Evolutionary conservation across 164 flowering plant species (phyloP), one percentile per base, ranked within the genome.

Genomic region (Vitis riparia): DNA sequence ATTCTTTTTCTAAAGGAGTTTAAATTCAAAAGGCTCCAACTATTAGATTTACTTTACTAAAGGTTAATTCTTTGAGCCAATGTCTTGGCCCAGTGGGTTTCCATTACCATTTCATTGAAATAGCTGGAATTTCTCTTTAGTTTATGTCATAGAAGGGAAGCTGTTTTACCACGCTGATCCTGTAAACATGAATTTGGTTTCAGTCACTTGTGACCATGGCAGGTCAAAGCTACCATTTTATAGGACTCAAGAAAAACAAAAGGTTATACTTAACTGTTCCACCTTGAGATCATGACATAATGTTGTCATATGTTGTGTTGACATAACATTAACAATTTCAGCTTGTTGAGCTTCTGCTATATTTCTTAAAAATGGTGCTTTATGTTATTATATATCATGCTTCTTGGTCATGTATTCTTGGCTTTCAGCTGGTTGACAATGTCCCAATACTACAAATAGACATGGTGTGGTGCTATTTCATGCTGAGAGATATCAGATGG

Each of bases 391-490:
- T 23, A 23, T 23, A 8, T 51, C 1, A 10, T 52, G 29, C 32
- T 2, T 13, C 29, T n/a, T 19, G 5, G 19, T 1, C 50, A 29
- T 65, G 44, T 75, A 10, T 49, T 55, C 23, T 72, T 63, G 66
- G 4, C 48, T 72, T 57, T 48, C 88, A 94, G 98, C 69, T 83
- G 80, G 74, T 91, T 65, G 99, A 95, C 82, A 95, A 95, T 81
- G 89, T 88, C 17, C 80, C 98, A 48, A 87, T 92, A 70, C 88
- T 95, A 53, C 98, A 91, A 87, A 86, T 95, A 73, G 99, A 95
- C 80, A 92, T 81, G 73, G 99, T 92, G 8, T 95, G 99, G 99
- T 95, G 98, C 75, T 95, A 91, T 77, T 95, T 95, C 75, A 83
- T 95, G 99, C 93, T 92, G 8, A 85, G 82, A 56, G 98, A 92